Conservation (phyloP, 208 protist species). For the Trypanosoma mega region DNA sequence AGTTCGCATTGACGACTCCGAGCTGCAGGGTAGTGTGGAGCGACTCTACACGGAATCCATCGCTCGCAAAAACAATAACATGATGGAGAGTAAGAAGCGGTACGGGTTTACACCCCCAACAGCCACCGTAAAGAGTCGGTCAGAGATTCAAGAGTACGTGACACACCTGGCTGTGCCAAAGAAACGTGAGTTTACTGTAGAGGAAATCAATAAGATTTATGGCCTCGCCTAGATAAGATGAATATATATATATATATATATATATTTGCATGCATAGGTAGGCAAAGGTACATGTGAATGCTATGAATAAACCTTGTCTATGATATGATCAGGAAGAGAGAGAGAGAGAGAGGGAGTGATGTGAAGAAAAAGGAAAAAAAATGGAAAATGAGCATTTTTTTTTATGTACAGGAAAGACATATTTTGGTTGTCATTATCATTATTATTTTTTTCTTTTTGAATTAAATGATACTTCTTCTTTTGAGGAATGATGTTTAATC, state of each 20-base stretch:
- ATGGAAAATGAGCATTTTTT: too few species aligned
- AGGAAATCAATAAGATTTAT: constrained; percentile 87
- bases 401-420: too few species aligned
- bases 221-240: constrained; percentile 31
- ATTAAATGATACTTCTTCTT: too few species aligned
- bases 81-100: constrained; percentile 55
- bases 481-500: too few species aligned
- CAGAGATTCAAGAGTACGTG: constrained; percentile 63
- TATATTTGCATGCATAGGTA: background rate
- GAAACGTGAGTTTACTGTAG: constrained; percentile 73
- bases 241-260: background rate
- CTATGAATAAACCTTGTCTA: background rate
- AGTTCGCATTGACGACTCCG: constrained; percentile 26
- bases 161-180: constrained; percentile 69
- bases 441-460: too few species aligned
- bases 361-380: too few species aligned
- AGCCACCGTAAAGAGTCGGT: constrained; percentile 44
- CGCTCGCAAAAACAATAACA: constrained; percentile 47
- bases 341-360: too few species aligned
- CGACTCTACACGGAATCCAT: constrained; percentile 76
- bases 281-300: background rate
- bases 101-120: constrained; percentile 53
- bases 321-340: too few species aligned
- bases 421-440: too few species aligned
- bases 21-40: constrained; percentile 49